Base-by-base conservation (phyloP, 2,329 filamentous ascomycete genomes). In the Hyphodiscus sp. region DNA sequence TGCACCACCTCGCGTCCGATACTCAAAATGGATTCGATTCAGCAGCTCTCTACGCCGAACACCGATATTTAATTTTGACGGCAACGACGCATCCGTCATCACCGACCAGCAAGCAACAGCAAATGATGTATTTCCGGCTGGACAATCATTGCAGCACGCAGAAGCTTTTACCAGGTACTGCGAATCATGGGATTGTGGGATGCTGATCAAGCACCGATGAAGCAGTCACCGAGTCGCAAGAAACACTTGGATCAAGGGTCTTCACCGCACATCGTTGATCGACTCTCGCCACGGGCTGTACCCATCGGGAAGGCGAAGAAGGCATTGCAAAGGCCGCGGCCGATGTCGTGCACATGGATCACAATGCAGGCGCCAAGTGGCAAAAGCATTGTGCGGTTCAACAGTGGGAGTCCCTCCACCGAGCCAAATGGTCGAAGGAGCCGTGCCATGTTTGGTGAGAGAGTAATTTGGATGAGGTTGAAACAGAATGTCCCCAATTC, bases 201-300 rank as follows among this genome's bases (percentile, higher is more conserved):
- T 49, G 53, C 53, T 47, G 53, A 56, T 58, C 53, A 47, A 46
- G 45, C 42, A 51, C 53, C 45, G 53, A 56, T 58, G 51, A 47
- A 46, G 45, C 33, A 10, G 20, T 56, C 53, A 51, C 51, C n/a
- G n/a, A n/a, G n/a, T n/a, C n/a, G n/a, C n/a, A n/a, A 47, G 47
- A 18, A 8, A 50, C 26, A 41, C 41, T 53, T 53, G 49, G 30
- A 49, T 54, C 54, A 23, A 51, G 56, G 20, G 2, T 20, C 45
- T 54, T 50, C 41, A 53, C 49, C 51, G 56, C 53, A 48, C 48
- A 50, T 54, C 45, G 20, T 49, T 47, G 23, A 26, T 26, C 23
- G 23, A 26, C 23, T 26, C 23, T 38, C 53, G 50, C 53, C 46
- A 49, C 47, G 43, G 47, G 30, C n/a, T 50, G 47, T 38, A 38